Evolutionary conservation across 1,284 basidiomycete genomes (phyloP), one percentile per base, ranked within the genome.

Genomic region (Puccinia brachypodii): DNA sequence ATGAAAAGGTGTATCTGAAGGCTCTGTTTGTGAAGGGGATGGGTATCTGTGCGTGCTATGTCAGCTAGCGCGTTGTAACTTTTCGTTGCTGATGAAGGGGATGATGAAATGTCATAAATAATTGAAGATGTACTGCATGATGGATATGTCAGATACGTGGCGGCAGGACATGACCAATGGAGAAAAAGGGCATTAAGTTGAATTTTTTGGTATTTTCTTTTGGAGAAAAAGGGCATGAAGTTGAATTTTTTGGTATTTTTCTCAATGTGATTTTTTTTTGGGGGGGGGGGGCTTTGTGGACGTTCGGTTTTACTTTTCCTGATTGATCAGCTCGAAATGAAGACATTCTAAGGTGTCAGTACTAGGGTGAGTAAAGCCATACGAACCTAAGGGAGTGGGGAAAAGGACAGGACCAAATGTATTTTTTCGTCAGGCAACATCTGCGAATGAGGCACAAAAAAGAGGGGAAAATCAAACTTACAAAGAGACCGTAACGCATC

Each of bases 401-500:
- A 19, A 58, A 33, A 31, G 14, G 38, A 22, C 11, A 19, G 9
- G 28, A 50, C 25, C 28, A 28, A 53, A 50, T 50, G 33, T 28
- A 31, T 28, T 31, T 1, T 25, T 71, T 8, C 2, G 66, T 22
- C 50, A 4, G 6, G 19, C 19, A 38, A 42, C 3, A 22, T n/a
- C 19, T 13, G 9, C 25, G 53, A 53, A 25, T 16, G 31, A 69
- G 2, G 28, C 25, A 36, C 3, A 33, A 3, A 28, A 28, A 38
- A 31, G 13, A 47, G 44, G 16, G 53, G 50, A 2, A 73, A 33
- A 73, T 1, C 38, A 36, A 28, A 58, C 94, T 87, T 85, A 96
- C 94, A 87, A 96, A 98, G 84, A 98, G 92, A 76, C 96, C 97
- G 87, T 96, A 97, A 83, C 95, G 92, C 95, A 98, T 98, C 87